Percentiles rank a stretch among this genome's conserved stretches.
Evolutionary conservation across 805 yeast species (phyloP).

Genomic region (Tetrapisispora nanseiensis): DNA sequence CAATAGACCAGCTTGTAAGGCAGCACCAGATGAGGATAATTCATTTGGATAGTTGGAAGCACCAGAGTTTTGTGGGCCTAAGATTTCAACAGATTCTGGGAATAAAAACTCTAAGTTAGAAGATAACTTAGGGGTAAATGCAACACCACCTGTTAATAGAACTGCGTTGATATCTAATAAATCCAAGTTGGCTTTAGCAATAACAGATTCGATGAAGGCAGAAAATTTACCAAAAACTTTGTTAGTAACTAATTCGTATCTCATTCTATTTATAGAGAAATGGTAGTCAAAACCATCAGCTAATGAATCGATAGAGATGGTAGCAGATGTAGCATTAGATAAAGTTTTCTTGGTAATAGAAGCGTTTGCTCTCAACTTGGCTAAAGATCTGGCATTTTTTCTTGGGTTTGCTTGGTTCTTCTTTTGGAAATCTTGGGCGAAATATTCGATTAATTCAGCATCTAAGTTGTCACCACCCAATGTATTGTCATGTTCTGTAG

Average conservation of each 20-base stretch:
- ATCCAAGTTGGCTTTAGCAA: slow-evolving; percentile 77
- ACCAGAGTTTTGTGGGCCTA: slow-evolving; percentile 67
- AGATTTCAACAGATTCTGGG: slow-evolving; percentile 60
- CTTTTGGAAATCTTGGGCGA: slow-evolving; percentile 91
- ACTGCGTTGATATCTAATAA: slow-evolving; percentile 84
- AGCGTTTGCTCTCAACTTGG: slow-evolving; percentile 79
- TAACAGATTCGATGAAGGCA: slow-evolving; percentile 61
- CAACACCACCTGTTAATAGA: slow-evolving; percentile 84
- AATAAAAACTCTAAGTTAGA: slow-evolving; percentile 60
- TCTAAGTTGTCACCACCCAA: slow-evolving; percentile 89
- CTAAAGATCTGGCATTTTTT: slow-evolving; percentile 70
- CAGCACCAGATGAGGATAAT: slow-evolving; percentile 87
- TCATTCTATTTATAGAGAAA: slow-evolving; percentile 84
- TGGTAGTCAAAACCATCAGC: slow-evolving; percentile 93
- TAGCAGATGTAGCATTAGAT: slow-evolving; percentile 78
- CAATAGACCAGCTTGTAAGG: slow-evolving; percentile 83
- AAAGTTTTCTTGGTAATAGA: slow-evolving; percentile 82
- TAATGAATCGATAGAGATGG: slow-evolving; percentile 88
- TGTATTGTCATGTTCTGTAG: slow-evolving; percentile 71
- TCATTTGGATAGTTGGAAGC: slow-evolving; percentile 85
- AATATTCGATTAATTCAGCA: slow-evolving; percentile 64
- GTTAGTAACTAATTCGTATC: slow-evolving; percentile 83
- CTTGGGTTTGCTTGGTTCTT: slow-evolving; percentile 75
- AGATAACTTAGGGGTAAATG: slow-evolving; percentile 87
- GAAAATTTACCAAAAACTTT: slow-evolving; percentile 66